These are phyloP conservation scores for Beauveria scarabaeidicola DNA, from an alignment of 2,329 filamentous ascomycete genomes.

Conservation along the genomic window DNA sequence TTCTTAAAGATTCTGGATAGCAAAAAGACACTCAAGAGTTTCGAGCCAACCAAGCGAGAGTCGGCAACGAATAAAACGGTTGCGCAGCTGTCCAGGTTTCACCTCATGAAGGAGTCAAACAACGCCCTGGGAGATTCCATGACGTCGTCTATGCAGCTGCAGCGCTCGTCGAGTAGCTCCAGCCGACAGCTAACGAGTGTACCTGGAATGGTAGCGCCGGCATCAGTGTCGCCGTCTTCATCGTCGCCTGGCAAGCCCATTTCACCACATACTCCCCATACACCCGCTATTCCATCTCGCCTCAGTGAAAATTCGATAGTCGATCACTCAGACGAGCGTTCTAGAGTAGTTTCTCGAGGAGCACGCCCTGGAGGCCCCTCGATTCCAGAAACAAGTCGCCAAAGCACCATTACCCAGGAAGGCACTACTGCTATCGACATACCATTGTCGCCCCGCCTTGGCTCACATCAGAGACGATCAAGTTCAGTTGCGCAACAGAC, in stretches of 20 bases:
- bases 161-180: conserved; percentile 70
- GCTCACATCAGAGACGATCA: conserved; percentile 49
- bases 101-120: conserved; percentile 82
- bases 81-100: conserved; percentile 75
- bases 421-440: conserved; percentile 64
- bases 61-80: conserved; percentile 66
- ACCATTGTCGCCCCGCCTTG: conserved; percentile 58
- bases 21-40: conserved; percentile 76
- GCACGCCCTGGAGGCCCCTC: conserved; percentile 19
- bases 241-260: conserved; percentile 87
- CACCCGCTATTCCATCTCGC: conserved; percentile 87
- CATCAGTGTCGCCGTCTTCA: conserved; percentile 74
- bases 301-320: conserved; percentile 79
- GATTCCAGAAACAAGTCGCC: conserved; percentile 25
- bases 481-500: conserved; percentile 62
- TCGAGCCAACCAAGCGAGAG: conserved; percentile 61
- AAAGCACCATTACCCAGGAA: conserved; percentile 35
- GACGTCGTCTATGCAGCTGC: conserved; percentile 78
- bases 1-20: conserved; percentile 85
- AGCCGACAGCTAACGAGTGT: conserved; percentile 52
- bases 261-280: conserved; percentile 85
- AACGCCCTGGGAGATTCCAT: conserved; percentile 86
- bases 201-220: conserved; percentile 60
- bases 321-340: conserved; percentile 23
- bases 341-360: conserved; percentile 23